These are phyloP conservation scores for Plenodomus tracheiphilus DNA, from an alignment of 2,329 filamentous ascomycete genomes.

Conservation along the genomic window DNA sequence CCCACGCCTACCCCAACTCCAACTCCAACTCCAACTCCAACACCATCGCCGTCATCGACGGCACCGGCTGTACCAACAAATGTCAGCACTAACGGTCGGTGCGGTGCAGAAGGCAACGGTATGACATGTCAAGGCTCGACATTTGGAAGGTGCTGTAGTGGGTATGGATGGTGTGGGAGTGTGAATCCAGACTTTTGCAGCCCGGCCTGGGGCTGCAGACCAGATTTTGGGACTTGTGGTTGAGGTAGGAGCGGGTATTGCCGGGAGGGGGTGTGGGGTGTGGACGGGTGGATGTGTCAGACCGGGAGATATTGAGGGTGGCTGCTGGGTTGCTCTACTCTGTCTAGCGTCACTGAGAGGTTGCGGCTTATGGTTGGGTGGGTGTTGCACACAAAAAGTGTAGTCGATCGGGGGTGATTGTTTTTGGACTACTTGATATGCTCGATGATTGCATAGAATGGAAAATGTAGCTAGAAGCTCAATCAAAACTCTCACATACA, in stretches of 20 bases:
- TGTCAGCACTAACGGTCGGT: conserved; percentile 31
- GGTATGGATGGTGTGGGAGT: conserved; percentile 31
- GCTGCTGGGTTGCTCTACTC: no score
- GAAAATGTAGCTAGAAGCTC: no score
- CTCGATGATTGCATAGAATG: no score
- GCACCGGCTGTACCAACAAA: conserved; percentile 21
- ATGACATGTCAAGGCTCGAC: conserved; percentile 25
- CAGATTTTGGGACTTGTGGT: conserved; percentile 25
- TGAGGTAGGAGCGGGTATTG: background rate
- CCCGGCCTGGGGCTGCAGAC: conserved; percentile 22
- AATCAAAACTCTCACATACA: no score
- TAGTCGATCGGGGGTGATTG: no score
- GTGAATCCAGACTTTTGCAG: conserved; percentile 24
- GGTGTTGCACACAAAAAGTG: no score
- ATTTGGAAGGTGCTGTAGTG: conserved; percentile 31
- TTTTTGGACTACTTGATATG: no score
- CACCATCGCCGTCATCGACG: conserved; percentile 12
- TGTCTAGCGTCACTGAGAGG: no score
- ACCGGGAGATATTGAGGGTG: no score
- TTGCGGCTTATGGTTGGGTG: no score
- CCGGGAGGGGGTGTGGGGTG: background rate
- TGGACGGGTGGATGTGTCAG: background rate
- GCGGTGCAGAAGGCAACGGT: conserved; percentile 27
- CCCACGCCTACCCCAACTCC: conserved; percentile 15
- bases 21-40: conserved; percentile 14